Conservation (phyloP, 306 rosid species). For the Gleditsia sinensis region DNA sequence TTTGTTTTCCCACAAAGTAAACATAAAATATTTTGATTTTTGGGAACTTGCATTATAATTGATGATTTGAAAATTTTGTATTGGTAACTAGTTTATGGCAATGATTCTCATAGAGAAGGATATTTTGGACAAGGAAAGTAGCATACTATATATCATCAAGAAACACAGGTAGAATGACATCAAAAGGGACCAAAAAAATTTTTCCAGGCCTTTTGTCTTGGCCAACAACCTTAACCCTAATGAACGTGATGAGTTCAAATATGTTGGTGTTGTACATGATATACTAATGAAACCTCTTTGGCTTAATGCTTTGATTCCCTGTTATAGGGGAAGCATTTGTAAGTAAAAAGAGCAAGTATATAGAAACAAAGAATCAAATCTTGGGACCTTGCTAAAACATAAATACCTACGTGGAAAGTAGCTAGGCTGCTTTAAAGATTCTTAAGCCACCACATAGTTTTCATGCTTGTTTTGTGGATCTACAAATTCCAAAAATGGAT, state of each 20-base stretch:
- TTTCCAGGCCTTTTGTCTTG: slow-evolving; percentile 53
- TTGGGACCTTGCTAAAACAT: slow-evolving; percentile 47
- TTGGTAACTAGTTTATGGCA: too few relatives aligned
- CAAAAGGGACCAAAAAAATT: slow-evolving; percentile 15
- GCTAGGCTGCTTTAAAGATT: slow-evolving; percentile 56
- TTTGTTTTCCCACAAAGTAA: too few relatives aligned
- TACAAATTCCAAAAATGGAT: slow-evolving; percentile 77
- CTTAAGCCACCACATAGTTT: slow-evolving; percentile 63
- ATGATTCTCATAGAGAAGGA: slow-evolving; percentile 59
- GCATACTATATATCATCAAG: slow-evolving; percentile 22
- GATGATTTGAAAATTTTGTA: too few relatives aligned
- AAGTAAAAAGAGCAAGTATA: slow-evolving; percentile 44
- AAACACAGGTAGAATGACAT: slow-evolving; percentile 31
- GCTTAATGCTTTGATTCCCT: too few relatives aligned
- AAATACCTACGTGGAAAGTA: slow-evolving; percentile 60
- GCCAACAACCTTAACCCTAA: slow-evolving; percentile 33
- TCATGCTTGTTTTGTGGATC: slow-evolving; percentile 71
- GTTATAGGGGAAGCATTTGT: slow-evolving; percentile 58
- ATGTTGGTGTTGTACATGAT: slow-evolving; percentile 39
- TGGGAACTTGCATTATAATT: too few relatives aligned
- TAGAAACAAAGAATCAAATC: slow-evolving; percentile 38
- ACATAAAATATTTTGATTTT: too few relatives aligned
- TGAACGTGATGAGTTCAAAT: slow-evolving; percentile 43
- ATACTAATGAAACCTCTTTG: too few relatives aligned
- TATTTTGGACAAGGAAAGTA: too few relatives aligned